Evolutionary conservation across 2,329 filamentous ascomycete species (phyloP).

Genomic region (Hymenoscyphus fraxineus): DNA sequence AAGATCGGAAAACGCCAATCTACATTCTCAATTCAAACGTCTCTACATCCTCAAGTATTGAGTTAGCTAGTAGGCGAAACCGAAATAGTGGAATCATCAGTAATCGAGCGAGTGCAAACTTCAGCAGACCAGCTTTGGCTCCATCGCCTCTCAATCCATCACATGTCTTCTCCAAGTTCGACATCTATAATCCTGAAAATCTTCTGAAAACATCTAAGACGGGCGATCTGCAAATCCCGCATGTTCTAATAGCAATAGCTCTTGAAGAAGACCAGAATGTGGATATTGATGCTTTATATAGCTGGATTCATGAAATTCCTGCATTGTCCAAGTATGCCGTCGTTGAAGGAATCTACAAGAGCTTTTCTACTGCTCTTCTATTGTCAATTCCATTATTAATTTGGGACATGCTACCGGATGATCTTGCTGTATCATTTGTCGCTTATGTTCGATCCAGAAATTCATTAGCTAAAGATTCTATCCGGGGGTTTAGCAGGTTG

Average conservation of each 20-base stretch:
- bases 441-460: constrained; percentile 51
- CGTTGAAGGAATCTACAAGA: constrained; percentile 59
- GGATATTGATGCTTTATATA: constrained; percentile 56
- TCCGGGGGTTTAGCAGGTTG: constrained; percentile 9
- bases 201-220: constrained; percentile 7
- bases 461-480: constrained; percentile 9
- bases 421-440: constrained; percentile 54
- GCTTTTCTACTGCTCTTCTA: constrained; percentile 55
- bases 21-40: constrained; percentile 12
- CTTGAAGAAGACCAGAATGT: constrained; percentile 54
- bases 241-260: constrained; percentile 58
- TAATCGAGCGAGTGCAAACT: constrained; percentile 8
- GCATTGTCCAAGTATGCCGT: constrained; percentile 57
- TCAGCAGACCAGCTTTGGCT: constrained; percentile 7
- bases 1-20: constrained; percentile 13
- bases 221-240: constrained; percentile 38
- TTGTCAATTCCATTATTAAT: constrained; percentile 57
- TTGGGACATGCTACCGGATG: constrained; percentile 57
- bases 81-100: neutral
- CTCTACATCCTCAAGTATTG: constrained; percentile 10
- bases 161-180: constrained; percentile 13
- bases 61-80: constrained; percentile 10
- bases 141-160: constrained; percentile 7
- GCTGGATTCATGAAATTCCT: constrained; percentile 54
- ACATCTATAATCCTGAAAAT: constrained; percentile 13